A percentile compares a stretch with the other conserved stretches of the same genome.
phyloP scores from a whole-genome alignment of 768 basidiomycete species.

The Phallus indusiatus region DNA sequence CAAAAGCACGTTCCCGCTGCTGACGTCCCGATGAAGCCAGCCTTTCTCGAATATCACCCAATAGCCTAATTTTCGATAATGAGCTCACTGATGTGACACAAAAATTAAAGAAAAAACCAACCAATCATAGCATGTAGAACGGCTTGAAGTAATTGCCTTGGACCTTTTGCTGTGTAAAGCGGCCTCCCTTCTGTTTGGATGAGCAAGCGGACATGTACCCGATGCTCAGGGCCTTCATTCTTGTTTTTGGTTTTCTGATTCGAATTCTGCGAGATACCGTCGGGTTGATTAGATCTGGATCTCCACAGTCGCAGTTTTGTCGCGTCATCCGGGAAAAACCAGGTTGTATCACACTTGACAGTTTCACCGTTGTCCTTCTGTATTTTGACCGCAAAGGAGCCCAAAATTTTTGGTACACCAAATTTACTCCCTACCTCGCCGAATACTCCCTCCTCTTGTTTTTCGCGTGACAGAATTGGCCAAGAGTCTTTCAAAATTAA shows the following conservation, averaged over 20 bases:
- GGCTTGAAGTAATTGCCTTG: neutral
- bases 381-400: neutral
- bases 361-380: neutral
- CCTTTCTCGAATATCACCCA: conserved; percentile 1
- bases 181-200: neutral
- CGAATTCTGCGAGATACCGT: neutral
- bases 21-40: conserved; percentile 8
- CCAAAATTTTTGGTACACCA: neutral
- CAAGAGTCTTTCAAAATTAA: conserved; percentile 3
- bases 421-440: neutral
- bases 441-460: neutral
- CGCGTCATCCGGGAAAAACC: neutral
- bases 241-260: no score
- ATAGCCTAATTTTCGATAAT: neutral
- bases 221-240: neutral
- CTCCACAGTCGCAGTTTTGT: no score
- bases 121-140: conserved; percentile 8
- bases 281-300: no score
- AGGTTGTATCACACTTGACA: neutral
- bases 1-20: conserved; percentile 4
- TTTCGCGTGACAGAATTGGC: neutral
- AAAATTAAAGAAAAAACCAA: neutral
- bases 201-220: neutral
- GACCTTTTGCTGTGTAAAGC: neutral
- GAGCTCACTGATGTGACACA: neutral